Evolutionary conservation across 176 grass and related monocot genomes (phyloP).

Genomic region (Microstegium vimineum): DNA sequence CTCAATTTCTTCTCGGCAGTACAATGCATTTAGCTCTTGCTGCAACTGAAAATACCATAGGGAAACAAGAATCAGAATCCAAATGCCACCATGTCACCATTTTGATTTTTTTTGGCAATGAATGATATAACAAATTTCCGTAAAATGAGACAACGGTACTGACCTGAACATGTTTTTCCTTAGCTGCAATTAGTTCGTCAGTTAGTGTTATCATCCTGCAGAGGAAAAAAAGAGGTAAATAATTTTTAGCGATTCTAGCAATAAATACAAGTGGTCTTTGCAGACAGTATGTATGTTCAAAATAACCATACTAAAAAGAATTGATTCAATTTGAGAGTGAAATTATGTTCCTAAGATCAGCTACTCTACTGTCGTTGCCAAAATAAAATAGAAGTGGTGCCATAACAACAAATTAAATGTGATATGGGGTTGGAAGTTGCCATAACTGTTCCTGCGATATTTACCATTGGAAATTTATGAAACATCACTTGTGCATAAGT

Average conservation of each 20-base stretch:
- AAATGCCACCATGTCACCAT: background rate
- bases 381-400: background rate
- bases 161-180: conserved; percentile 73
- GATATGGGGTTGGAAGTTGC: conserved; percentile 15
- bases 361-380: background rate
- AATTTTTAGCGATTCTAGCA: background rate
- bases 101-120: background rate
- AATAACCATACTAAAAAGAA: background rate
- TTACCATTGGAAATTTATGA: background rate
- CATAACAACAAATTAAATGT: background rate
- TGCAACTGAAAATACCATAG: conserved; percentile 59
- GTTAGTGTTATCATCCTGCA: conserved; percentile 85
- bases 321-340: background rate
- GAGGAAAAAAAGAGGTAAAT: background rate
- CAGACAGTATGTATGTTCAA: background rate
- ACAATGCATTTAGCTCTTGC: conserved; percentile 85
- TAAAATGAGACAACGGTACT: background rate
- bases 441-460: background rate
- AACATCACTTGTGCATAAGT: conserved; percentile 2
- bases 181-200: conserved; percentile 85
- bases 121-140: background rate
- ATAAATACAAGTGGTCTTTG: background rate
- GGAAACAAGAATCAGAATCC: background rate
- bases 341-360: conserved; percentile 2
- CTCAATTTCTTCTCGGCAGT: conserved; percentile 90